Evolutionary conservation across 2,329 filamentous ascomycete genomes (phyloP).

Genomic region (Diplodia seriata): DNA sequence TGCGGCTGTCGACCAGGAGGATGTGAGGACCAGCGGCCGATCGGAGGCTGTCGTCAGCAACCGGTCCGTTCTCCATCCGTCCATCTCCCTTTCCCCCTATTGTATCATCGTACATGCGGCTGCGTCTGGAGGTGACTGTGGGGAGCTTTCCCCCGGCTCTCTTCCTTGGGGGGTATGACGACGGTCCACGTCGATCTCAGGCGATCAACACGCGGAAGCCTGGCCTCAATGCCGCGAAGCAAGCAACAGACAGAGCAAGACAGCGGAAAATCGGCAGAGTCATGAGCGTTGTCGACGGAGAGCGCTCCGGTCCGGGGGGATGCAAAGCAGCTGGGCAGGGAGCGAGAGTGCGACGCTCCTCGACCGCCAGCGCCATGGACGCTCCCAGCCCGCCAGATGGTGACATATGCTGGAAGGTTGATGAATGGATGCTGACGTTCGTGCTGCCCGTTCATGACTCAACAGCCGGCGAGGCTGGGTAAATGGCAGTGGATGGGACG

Average conservation of each 20-base stretch:
- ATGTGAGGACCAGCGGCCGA: not conserved
- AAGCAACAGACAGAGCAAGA: not conserved
- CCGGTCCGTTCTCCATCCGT: constrained; percentile 1
- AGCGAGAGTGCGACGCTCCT: not conserved
- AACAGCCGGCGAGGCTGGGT: too few relatives aligned
- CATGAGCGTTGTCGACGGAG: not conserved
- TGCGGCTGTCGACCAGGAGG: not conserved
- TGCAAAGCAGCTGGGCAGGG: not conserved
- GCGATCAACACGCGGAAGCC: not conserved
- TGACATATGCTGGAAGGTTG: not conserved
- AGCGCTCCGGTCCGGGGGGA: constrained; percentile 1
- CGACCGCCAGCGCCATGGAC: not conserved
- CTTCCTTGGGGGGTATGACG: constrained; percentile 4
- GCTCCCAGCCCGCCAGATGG: too few relatives aligned
- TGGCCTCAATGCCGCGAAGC: not conserved
- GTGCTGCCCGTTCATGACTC: too few relatives aligned
- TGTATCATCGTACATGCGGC: constrained; percentile 6
- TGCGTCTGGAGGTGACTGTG: not conserved
- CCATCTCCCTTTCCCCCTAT: not conserved
- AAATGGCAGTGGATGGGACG: too few relatives aligned
- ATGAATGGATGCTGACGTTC: not conserved
- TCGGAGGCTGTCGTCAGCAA: not conserved
- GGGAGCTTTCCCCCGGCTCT: constrained; percentile 1
- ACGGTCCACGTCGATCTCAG: not conserved
- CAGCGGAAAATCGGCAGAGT: not conserved